Conservation (phyloP, 108 stramenopile species). For the Asterionellopsis glacialis region DNA sequence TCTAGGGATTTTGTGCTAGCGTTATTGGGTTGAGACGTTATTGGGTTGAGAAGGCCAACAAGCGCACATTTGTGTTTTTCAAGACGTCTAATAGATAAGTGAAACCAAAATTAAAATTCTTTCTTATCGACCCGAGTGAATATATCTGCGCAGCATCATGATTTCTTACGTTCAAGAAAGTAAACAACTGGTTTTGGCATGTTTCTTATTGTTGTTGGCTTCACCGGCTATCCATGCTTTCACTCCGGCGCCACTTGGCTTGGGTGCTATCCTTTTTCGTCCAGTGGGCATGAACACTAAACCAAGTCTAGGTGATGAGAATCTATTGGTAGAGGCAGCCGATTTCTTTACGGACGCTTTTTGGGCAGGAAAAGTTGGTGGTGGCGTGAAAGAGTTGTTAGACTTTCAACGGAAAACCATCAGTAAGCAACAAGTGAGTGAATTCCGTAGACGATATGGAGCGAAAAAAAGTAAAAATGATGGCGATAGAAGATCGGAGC, state of each 20-base stretch:
- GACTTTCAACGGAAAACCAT: slow-evolving; percentile 37
- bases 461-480: slow-evolving; percentile 1
- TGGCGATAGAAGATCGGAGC: slow-evolving; percentile 37
- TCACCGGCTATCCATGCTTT: too few species aligned
- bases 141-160: too few species aligned
- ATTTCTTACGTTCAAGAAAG: too few species aligned
- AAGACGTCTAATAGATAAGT: too few species aligned
- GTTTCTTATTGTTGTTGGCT: too few species aligned
- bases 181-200: too few species aligned
- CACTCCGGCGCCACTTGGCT: slow-evolving; percentile 7
- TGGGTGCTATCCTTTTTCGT: slow-evolving; percentile 29
- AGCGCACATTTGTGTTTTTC: too few species aligned
- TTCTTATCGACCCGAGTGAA: too few species aligned
- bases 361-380: slow-evolving; percentile 74
- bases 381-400: slow-evolving; percentile 40
- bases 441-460: slow-evolving; percentile 73
- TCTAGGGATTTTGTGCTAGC: too few species aligned
- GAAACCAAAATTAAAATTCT: too few species aligned
- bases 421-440: slow-evolving; percentile 47
- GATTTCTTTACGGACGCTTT: slow-evolving; percentile 81
- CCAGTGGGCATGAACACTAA: slow-evolving; percentile 21
- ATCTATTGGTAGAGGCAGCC: slow-evolving; percentile 38
- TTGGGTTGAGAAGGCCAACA: too few species aligned
- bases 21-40: too few species aligned
- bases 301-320: slow-evolving; percentile 22